Conservation (phyloP, 306 rosid species). For the Lagenaria siceraria region DNA sequence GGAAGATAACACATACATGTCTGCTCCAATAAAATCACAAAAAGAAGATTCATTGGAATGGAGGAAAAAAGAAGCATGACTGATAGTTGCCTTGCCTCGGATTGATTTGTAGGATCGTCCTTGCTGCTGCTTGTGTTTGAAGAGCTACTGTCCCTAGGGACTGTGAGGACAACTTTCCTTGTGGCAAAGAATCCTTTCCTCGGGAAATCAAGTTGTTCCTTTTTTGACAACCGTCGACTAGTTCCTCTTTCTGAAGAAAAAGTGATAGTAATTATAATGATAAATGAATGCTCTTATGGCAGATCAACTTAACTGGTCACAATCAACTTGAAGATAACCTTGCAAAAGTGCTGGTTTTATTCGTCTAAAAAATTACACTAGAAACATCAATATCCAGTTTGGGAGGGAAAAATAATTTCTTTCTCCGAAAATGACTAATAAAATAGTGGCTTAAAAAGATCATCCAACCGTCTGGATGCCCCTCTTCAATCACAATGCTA, state of each 20-base stretch:
- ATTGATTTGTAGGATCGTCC: conserved; percentile 32
- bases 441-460: neutral
- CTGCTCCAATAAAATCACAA: neutral
- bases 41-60: neutral
- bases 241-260: conserved; percentile 26
- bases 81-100: conserved; percentile 39
- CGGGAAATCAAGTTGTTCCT: conserved; percentile 16
- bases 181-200: conserved; percentile 15
- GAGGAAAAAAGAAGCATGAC: neutral
- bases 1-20: neutral
- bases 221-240: conserved; percentile 18
- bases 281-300: neutral
- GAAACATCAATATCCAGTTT: neutral
- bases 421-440: neutral
- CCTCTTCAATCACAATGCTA: neutral
- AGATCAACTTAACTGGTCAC: neutral
- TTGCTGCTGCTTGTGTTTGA: conserved; percentile 35
- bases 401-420: neutral
- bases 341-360: neutral
- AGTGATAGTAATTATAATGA: neutral
- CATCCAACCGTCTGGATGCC: neutral
- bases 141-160: conserved; percentile 32
- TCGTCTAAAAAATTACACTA: neutral
- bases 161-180: conserved; percentile 18
- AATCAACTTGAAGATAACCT: neutral